A percentile compares a stretch with the other conserved stretches of the same genome.
Conservation (phyloP, 2,329 filamentous ascomycete species). For the Pseudonectria buxi region DNA sequence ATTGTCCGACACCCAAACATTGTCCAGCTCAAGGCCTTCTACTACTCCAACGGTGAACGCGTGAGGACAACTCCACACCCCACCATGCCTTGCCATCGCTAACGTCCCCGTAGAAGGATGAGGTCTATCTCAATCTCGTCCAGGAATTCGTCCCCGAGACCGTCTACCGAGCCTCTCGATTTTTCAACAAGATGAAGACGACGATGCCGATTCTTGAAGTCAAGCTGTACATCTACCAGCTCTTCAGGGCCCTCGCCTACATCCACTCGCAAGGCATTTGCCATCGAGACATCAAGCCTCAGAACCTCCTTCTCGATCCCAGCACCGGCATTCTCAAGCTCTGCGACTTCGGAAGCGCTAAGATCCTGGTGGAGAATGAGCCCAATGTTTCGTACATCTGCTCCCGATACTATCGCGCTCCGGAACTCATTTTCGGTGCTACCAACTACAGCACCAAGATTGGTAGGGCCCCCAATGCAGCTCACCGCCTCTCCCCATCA, state of each 20-base stretch:
- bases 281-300: conserved; percentile 97
- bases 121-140: conserved; percentile 96
- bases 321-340: conserved; percentile 88
- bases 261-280: conserved; percentile 99
- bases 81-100: conserved; percentile 5
- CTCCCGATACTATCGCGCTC: conserved; percentile 96
- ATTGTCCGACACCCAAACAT: conserved; percentile 99
- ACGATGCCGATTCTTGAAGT: conserved; percentile 98
- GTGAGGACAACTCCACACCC: conserved; percentile 44
- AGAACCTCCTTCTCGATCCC: conserved; percentile 92
- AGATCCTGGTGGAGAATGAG: conserved; percentile 97
- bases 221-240: conserved; percentile 99
- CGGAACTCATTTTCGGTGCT: conserved; percentile 95
- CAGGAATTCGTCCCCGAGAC: conserved; percentile 98
- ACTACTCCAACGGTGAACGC: conserved; percentile 97
- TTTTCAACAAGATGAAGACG: conserved; percentile 99
- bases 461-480: conserved; percentile 55
- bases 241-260: conserved; percentile 96
- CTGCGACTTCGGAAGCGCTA: conserved; percentile 97
- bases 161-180: conserved; percentile 93
- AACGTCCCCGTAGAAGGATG: conserved; percentile 65
- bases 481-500: background rate
- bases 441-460: conserved; percentile 99
- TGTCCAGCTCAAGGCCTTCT: conserved; percentile 97
- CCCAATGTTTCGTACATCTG: conserved; percentile 99